Base-by-base conservation (phyloP, 192 early-diverging fungal species). In the Chytriomyces hyalinus region DNA sequence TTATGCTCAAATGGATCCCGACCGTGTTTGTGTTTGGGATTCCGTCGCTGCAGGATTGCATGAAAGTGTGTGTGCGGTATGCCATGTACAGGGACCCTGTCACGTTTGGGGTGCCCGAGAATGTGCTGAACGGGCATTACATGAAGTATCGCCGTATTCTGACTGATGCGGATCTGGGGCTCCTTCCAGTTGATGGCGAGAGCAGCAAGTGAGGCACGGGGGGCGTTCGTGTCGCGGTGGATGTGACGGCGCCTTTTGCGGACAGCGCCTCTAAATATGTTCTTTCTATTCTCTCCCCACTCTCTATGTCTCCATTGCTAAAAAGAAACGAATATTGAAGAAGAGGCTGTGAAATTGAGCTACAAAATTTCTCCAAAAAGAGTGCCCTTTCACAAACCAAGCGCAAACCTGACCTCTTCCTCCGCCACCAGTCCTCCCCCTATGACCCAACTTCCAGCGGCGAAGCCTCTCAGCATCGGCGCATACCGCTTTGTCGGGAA, bases 21-120 rank as follows among this genome's bases (percentile, higher is more conserved):
- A 79, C 78, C n/a, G 78, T 79, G 43, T 79, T 79, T 59, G 51
- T 66, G 20, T 79, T 79, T 74, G 78, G 78, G 9, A 51, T 79
- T n/a, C 78, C 78, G 5, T 59, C 59, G 22, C 26, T 79, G 70
- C 78, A 79, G 65, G 66, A 74, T 36, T 79, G 78, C 51, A 48
- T 79, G 70, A 73, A 72, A 64, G 78, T 79, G 20, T n/a, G 36
- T 9, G 62, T 79, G 15, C 70, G 78, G 20, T 43, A 60, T 36
- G 67, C 68, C 4, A 64, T 79, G 70, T 44, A 53, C n/a, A 6
- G 64, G 13, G 70, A 79, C 53, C 78, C 78, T 3, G 72, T 73
- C 44, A 73, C 71, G 28, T 79, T 79, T 79, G 78, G 78, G 11
- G 64, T 79, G n/a, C 78, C 78, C 9, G 59, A 73, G 60, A 66